A percentile compares a stretch with the other conserved stretches of the same genome.
Conservation (phyloP, 306 rosid genomes). For the Ormosia semicastrata region DNA sequence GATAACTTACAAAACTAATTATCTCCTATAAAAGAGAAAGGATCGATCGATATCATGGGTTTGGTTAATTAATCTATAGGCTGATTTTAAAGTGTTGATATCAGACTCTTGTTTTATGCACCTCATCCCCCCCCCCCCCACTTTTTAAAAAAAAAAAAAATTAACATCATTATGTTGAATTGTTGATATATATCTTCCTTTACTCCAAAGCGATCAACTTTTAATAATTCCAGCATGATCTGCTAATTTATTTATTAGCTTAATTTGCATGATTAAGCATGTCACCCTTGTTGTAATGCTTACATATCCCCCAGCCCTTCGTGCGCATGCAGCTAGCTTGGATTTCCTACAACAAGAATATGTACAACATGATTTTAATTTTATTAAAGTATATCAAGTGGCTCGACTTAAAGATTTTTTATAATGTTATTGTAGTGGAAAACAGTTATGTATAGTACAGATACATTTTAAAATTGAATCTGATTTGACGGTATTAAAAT, state of each 20-base stretch:
- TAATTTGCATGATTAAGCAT: conserved; percentile 24
- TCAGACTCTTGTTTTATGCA: background rate
- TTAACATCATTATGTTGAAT: background rate
- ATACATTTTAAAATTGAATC: background rate
- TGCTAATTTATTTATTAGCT: background rate
- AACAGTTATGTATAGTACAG: background rate
- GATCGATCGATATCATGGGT: background rate
- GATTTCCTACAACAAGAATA: background rate
- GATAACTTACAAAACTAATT: background rate
- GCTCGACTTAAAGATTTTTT: background rate
- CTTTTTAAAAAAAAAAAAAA: no score
- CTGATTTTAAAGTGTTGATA: background rate
- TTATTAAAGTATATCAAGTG: background rate
- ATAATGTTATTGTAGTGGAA: conserved; percentile 5
- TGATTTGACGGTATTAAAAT: conserved; percentile 4
- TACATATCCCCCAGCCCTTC: background rate
- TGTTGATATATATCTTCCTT: background rate
- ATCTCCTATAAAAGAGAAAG: background rate
- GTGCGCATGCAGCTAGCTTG: conserved; percentile 31
- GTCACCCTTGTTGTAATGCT: background rate
- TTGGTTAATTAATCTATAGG: background rate
- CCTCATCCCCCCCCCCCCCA: background rate
- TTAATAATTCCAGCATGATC: conserved; percentile 1
- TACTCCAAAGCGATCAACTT: conserved; percentile 28
- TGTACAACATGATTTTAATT: background rate